Conservation (phyloP, 129 eudicot species). For the Ambrosia trifida region DNA sequence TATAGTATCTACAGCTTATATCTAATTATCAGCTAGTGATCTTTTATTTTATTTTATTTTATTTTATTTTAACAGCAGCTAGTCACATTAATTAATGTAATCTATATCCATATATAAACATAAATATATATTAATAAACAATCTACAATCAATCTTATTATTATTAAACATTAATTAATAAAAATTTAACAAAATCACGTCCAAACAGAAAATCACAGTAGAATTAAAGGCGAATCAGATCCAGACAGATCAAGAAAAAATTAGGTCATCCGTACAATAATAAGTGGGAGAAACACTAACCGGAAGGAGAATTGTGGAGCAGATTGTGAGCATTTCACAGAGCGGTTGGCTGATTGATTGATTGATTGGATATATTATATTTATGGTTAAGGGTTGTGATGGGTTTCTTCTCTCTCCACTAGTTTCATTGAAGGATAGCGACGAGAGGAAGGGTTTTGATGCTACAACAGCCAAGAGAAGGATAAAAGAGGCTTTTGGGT, state of each 20-base stretch:
- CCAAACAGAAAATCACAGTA: slow-evolving; percentile 16
- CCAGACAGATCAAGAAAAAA: slow-evolving; percentile 22
- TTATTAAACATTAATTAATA: neutral
- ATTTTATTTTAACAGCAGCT: neutral
- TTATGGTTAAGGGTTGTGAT: slow-evolving; percentile 22
- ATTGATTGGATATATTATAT: slow-evolving; percentile 30
- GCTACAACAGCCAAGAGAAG: neutral
- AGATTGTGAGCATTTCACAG: slow-evolving; percentile 27
- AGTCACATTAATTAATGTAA: neutral
- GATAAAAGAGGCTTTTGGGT: slow-evolving; percentile 29
- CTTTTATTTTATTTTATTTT: no score
- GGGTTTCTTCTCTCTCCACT: slow-evolving; percentile 12
- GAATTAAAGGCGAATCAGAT: slow-evolving; percentile 32
- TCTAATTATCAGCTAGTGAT: no score
- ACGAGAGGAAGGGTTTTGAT: slow-evolving; percentile 20
- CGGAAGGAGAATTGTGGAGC: slow-evolving; percentile 27
- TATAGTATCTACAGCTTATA: no score
- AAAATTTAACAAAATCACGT: neutral
- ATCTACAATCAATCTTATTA: neutral
- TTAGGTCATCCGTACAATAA: neutral
- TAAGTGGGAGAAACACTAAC: slow-evolving; percentile 20
- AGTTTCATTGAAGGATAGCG: slow-evolving; percentile 8
- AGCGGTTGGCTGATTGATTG: slow-evolving; percentile 21
- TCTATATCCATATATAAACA: no score
- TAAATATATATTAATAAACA: no score